Conservation (phyloP, 2,329 filamentous ascomycete genomes). For the Ceratocystis smalleyi region DNA sequence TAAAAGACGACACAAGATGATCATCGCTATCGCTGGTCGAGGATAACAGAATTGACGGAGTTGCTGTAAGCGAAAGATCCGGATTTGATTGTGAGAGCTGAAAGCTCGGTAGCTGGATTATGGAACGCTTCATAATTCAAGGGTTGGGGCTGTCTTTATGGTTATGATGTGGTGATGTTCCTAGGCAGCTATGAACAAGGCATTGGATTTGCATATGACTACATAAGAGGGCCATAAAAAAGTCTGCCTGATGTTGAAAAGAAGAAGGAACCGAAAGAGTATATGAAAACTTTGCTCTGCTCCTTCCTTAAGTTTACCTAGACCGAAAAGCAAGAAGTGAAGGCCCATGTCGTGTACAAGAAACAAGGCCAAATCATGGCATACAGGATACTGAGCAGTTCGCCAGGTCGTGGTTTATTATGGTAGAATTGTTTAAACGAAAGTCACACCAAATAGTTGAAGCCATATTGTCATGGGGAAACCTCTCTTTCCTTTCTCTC, state of each 20-base stretch:
- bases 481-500: background rate
- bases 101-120: constrained; percentile 7
- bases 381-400: background rate
- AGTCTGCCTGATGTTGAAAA: background rate
- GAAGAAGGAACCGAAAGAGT: background rate
- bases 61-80: background rate
- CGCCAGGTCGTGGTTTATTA: background rate
- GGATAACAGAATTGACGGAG: background rate
- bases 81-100: constrained; percentile 4
- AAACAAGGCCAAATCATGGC: background rate
- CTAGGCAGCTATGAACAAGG: background rate
- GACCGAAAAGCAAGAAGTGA: background rate
- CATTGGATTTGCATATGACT: background rate
- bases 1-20: constrained; percentile 3
- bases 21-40: background rate
- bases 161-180: background rate
- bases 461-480: background rate
- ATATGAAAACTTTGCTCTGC: background rate
- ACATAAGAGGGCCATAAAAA: background rate
- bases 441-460: background rate
- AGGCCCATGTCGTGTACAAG: background rate
- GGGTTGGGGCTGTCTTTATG: background rate
- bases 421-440: background rate
- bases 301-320: background rate
- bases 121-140: background rate